Base-by-base conservation (phyloP, 306 rosid species). In the Pachyrhizus erosus region DNA sequence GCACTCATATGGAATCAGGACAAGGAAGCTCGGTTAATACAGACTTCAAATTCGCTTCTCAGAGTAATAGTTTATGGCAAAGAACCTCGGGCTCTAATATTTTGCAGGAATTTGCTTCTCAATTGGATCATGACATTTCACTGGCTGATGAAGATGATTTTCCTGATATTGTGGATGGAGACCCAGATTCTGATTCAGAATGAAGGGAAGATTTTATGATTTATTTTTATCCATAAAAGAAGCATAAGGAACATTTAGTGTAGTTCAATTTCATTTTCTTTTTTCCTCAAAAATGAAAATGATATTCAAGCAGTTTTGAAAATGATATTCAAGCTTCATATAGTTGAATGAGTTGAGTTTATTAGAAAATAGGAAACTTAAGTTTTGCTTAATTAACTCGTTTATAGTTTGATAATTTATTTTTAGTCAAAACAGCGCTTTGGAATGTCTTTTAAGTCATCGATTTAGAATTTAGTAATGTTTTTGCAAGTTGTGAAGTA, bases 151-250 rank as follows among this genome's bases (percentile, higher is more conserved):
- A 55, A 45, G 94, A 92, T 18, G 80, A 58, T 23, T 85, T 91
- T 70, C 99, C 98, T 55, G 98, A 93, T 29, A 91, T 93, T 73
- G 86, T 90, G 85, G 91, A 88, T 60, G 90, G 70, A 39, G 91
- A 87, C 82, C 90, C 96, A 17, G 97, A 93, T 84, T 89, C 94
- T 74, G 94, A 88, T n/a, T 86, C 77, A 0, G 96, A 88, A 17
- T 84, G 80, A 79, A 57, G 81, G 43, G 18, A 21, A 66, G 60
- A 8, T 77, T 55, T 62, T 68, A 66, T 20, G 45, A 9, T 26
- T 74, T 46, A 51, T 67, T 43, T 2, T 51, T 34, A 60, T 58
- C 1, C 64, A 60, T 26, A 60, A n/a, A n/a, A n/a, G 66, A 58
- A 24, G 67, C 67, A 12, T 26, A 60, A 60, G 67, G 8, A 60